Conservation (phyloP, 345 rosid genomes). For the Syzygium aromaticum region DNA sequence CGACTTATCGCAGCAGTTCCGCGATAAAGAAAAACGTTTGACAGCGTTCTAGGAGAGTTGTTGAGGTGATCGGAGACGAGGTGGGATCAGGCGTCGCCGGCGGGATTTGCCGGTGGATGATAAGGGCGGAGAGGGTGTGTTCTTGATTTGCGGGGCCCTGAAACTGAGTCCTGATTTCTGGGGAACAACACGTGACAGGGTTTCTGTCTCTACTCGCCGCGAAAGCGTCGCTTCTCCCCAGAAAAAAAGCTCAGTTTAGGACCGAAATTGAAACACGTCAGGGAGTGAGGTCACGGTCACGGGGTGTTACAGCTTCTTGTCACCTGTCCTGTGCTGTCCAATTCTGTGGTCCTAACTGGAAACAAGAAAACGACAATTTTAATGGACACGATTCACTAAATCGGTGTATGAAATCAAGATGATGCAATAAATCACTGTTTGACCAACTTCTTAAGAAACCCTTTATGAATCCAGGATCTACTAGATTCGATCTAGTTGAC, state of each 20-base stretch:
- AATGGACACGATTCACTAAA: neutral
- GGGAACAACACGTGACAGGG: neutral
- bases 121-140: neutral
- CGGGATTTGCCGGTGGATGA: neutral
- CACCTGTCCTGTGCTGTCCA: neutral
- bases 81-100: neutral
- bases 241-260: neutral
- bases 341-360: neutral
- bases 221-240: neutral
- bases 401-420: neutral
- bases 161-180: neutral
- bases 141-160: neutral
- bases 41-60: neutral
- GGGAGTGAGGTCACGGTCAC: neutral
- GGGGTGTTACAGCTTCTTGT: neutral
- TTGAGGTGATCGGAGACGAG: neutral
- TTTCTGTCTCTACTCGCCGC: conserved; percentile 14
- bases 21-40: neutral
- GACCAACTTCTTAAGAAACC: neutral
- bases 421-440: neutral
- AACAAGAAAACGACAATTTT: neutral
- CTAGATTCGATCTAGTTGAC: neutral
- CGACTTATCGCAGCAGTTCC: neutral
- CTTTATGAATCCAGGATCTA: neutral
- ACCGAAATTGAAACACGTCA: neutral